Base-by-base conservation (phyloP, 495 filamentous ascomycete genomes). In the Penicillium nucicola region DNA sequence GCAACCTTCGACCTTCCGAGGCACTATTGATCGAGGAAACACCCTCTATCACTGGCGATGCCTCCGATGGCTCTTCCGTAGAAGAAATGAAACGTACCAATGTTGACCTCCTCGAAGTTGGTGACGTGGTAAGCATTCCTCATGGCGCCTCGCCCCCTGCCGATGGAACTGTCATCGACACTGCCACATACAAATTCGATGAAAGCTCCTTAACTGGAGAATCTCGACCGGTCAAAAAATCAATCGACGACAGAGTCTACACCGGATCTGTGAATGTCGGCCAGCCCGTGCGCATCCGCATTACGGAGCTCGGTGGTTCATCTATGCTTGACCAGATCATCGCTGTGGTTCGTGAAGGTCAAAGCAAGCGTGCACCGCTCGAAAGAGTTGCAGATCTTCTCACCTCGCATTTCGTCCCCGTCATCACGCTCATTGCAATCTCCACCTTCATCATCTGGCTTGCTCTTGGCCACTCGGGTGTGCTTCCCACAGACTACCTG, bases 291-390 rank as follows among this genome's bases (percentile, higher is more conserved):
- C 71, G 84, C 14, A 77, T 95, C 22, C 69, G 77, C 43, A 77
- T 96, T 38, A 86, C 86, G 0, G 83, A 84, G 11, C 70, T 84
- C 15, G 78, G 82, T 0, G 90, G 92, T 1, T 76, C 83, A 22
- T 95, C 91, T 3, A 90, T 97, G 88, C 76, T 97, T 25, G 92
- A 97, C 63, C 84, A 90, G 49, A 96, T 97, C 58, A 89, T 97
- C 52, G 76, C 82, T 17, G 88, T 90, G 20, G 90, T 97, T 10
- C 85, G 92, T 2, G 90, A 97, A 69, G 93, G 92, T 3, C 93
- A 96, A 67, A 88, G 88, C 13, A 84, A 83, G 57, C 84, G 88
- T 34, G 92, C 93, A 2, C 92, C 91, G 0, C 82, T 97, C 42
- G 91, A 97, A 63, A 77, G 87, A 40, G 74, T 93, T 13, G 92